phyloP scores from a whole-genome alignment of 768 basidiomycete species.

The Lenzites betulinus region DNA sequence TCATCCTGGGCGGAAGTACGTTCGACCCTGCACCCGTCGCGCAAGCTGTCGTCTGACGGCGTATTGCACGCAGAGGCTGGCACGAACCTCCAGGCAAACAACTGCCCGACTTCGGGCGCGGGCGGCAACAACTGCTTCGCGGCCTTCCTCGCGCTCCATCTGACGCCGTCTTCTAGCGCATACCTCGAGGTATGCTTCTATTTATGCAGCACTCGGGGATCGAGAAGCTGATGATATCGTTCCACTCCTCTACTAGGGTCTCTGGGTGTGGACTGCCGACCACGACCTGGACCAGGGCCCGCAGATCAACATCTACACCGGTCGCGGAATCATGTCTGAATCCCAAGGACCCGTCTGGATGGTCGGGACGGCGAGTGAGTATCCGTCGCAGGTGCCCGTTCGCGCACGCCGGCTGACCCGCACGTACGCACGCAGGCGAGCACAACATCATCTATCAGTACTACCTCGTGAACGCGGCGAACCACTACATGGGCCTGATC shows the following conservation, averaged over 20 bases:
- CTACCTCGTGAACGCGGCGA: constrained; percentile 58
- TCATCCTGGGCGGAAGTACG: constrained; percentile 37
- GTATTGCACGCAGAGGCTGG: constrained; percentile 25
- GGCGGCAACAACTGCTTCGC: constrained; percentile 54
- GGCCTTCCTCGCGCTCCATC: constrained; percentile 66
- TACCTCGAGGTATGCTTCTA: constrained; percentile 55
- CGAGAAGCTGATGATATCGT: not conserved
- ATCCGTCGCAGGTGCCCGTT: not conserved
- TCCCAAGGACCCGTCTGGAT: constrained; percentile 79
- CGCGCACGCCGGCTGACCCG: not conserved
- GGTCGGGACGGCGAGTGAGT: constrained; percentile 60
- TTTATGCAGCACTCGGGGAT: constrained; percentile 28
- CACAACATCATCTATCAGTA: constrained; percentile 74
- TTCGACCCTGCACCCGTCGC: not conserved
- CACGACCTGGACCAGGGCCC: constrained; percentile 68
- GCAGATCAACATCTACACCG: constrained; percentile 59
- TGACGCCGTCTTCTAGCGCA: constrained; percentile 43
- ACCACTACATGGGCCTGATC: constrained; percentile 71
- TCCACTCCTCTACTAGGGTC: constrained; percentile 16
- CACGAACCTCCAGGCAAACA: constrained; percentile 33
- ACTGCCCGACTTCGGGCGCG: constrained; percentile 38
- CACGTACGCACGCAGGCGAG: constrained; percentile 48
- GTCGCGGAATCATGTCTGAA: constrained; percentile 73
- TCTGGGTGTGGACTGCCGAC: constrained; percentile 83
- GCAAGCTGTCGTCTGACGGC: not conserved